phyloP scores from a whole-genome alignment of 2,329 filamentous ascomycete species.

The Alternaria tenuissima region DNA sequence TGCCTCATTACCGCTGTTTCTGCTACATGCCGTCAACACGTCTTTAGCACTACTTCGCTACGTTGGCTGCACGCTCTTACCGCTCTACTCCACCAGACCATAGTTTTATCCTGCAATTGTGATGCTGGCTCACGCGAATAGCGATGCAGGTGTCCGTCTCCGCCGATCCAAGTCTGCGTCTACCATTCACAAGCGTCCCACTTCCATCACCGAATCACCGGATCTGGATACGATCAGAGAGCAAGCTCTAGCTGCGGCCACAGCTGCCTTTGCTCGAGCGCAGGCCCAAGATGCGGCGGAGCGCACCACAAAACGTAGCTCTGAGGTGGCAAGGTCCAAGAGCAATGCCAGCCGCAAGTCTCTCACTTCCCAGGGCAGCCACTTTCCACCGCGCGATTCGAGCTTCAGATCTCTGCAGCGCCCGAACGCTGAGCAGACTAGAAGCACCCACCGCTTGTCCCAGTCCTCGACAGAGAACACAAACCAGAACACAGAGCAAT shows the following conservation, averaged over 20 bases:
- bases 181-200: constrained; percentile 37
- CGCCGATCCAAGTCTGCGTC: constrained; percentile 50
- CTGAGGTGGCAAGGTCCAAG: constrained; percentile 38
- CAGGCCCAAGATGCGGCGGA: constrained; percentile 33
- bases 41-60: constrained; percentile 33
- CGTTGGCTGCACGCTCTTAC: constrained; percentile 28
- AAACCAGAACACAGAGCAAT: constrained; percentile 26
- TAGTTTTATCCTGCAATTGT: constrained; percentile 26
- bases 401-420: constrained; percentile 37
- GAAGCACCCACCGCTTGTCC: constrained; percentile 19
- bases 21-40: constrained; percentile 29
- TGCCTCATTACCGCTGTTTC: constrained; percentile 16
- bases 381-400: constrained; percentile 47
- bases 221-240: constrained; percentile 43
- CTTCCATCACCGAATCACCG: constrained; percentile 25
- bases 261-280: constrained; percentile 46
- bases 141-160: constrained; percentile 48
- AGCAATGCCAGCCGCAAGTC: constrained; percentile 48
- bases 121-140: constrained; percentile 49
- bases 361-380: constrained; percentile 44
- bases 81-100: constrained; percentile 21
- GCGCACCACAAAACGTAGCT: constrained; percentile 22
- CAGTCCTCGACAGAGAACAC: constrained; percentile 16
- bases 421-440: constrained; percentile 20
- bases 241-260: constrained; percentile 51